These are phyloP conservation scores for Linderina pennispora DNA, from an alignment of 192 early-diverging fungal species.

Conservation along the genomic window DNA sequence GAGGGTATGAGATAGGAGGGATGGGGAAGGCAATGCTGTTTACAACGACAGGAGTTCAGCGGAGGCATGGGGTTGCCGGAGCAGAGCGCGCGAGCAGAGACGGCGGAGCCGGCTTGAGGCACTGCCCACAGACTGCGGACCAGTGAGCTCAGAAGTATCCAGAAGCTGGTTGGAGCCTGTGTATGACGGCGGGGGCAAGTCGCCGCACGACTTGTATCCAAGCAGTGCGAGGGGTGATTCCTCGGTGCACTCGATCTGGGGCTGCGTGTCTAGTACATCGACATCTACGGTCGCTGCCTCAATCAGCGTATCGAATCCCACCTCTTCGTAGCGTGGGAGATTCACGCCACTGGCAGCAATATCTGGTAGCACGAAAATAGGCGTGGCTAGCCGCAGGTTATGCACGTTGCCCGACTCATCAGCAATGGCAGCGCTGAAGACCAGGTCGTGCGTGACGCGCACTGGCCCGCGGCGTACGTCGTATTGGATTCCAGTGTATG, in stretches of 20 bases:
- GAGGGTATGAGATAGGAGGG: too few species aligned
- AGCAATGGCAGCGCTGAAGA: constrained; percentile 19
- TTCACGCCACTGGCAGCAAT: constrained; percentile 10
- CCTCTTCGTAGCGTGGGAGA: constrained; percentile 40
- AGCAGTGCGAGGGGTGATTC: constrained; percentile 3
- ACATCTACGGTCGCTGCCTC: not conserved
- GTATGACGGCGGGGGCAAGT: constrained; percentile 7
- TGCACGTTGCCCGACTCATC: constrained; percentile 16
- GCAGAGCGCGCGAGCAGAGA: constrained; percentile 17
- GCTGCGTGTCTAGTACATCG: constrained; percentile 2
- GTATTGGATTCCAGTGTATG: constrained; percentile 39
- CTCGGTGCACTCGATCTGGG: not conserved
- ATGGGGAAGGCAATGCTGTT: too few species aligned
- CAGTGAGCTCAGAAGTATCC: too few species aligned
- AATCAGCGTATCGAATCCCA: constrained; percentile 17
- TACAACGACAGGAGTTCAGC: too few species aligned
- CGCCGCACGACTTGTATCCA: constrained; percentile 1
- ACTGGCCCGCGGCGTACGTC: constrained; percentile 36
- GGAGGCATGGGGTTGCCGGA: constrained; percentile 2
- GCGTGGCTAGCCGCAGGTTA: constrained; percentile 37
- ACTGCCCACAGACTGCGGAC: too few species aligned
- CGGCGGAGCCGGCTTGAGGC: constrained; percentile 3
- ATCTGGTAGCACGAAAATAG: constrained; percentile 31
- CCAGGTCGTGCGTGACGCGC: constrained; percentile 29
- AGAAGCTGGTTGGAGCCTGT: too few species aligned